A percentile compares a stretch with the other conserved stretches of the same genome.
phyloP scores from a whole-genome alignment of 2,329 filamentous ascomycete genomes.

The Blastomyces emzantsi region DNA sequence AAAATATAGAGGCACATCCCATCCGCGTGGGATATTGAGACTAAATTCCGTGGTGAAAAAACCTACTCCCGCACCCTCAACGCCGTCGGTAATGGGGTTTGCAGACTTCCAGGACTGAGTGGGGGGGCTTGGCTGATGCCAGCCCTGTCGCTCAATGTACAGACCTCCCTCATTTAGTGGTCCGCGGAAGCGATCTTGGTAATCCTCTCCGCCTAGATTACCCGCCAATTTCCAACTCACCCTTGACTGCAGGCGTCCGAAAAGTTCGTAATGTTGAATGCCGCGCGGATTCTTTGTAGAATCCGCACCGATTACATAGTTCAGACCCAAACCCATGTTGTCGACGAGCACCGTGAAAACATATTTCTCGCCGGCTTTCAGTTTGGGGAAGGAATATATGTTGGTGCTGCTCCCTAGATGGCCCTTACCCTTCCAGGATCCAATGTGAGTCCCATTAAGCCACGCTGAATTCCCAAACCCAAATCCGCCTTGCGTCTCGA shows the following conservation, averaged over 20 bases:
- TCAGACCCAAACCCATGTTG: conserved; percentile 62
- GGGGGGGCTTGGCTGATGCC: conserved; percentile 45
- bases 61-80: conserved; percentile 41
- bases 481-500: conserved; percentile 21
- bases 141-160: conserved; percentile 48
- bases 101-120: conserved; percentile 26
- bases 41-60: conserved; percentile 47
- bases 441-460: conserved; percentile 21
- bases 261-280: conserved; percentile 40
- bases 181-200: conserved; percentile 43
- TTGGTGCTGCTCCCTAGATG: conserved; percentile 35
- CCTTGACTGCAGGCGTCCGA: conserved; percentile 28
- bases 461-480: conserved; percentile 24
- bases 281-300: conserved; percentile 52
- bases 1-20: conserved; percentile 49
- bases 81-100: conserved; percentile 29
- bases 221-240: conserved; percentile 51
- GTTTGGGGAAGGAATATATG: conserved; percentile 48
- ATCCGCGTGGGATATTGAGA: conserved; percentile 44
- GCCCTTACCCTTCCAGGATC: conserved; percentile 21
- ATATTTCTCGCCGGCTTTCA: conserved; percentile 46
- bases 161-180: conserved; percentile 52
- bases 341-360: conserved; percentile 63
- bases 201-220: conserved; percentile 49
- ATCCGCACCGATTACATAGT: conserved; percentile 52